Base-by-base conservation (phyloP, 805 yeast genomes). In the Cyberlindnera veronae region DNA sequence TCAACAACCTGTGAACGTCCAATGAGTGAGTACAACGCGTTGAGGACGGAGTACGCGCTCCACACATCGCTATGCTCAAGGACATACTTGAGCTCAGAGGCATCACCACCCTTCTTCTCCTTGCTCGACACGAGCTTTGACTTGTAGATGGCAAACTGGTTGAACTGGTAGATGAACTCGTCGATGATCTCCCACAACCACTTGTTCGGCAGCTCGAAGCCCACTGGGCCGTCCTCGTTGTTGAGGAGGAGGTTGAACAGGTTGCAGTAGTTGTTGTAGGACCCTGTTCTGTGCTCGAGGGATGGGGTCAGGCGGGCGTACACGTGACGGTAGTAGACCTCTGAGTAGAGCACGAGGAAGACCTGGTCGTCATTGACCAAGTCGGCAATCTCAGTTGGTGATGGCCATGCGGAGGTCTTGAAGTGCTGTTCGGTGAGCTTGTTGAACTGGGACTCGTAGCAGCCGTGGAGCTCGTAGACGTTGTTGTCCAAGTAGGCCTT, bases 111-210 rank as follows among this genome's bases (percentile, higher is more conserved):
- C n/a, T n/a, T n/a, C 24, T 48, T 50, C 32, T 56, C 60, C 27
- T 53, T 52, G 44, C 58, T 61, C 41, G 57, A 46, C 29, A 66
- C 52, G 32, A 62, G 54, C 41, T 68, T 62, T 22, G 66, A 57
- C 44, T 71, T 63, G 59, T 63, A 70, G 35, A 63, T 53, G 35
- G 71, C 61, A 43, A 68, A 72, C 48, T 65, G 62, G 52, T 70
- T 70, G 61, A 66, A 72, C 56, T 72, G 77, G 50, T 72, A 72
- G 53, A 72, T 71, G 54, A 72, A 72, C 55, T 72, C 77, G 46
- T 72, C 77, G 43, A 72, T 62, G 43, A 72, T 69, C 40, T 72
- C 77, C 77, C 77, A 72, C 18, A 69, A 59, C 77, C 77, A 72
- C 47, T 66, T 64, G 45, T 61, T 61, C 35, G 77, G 77, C 34